Conservation (phyloP, 768 basidiomycete species). For the Phaeolepiota aurea region DNA sequence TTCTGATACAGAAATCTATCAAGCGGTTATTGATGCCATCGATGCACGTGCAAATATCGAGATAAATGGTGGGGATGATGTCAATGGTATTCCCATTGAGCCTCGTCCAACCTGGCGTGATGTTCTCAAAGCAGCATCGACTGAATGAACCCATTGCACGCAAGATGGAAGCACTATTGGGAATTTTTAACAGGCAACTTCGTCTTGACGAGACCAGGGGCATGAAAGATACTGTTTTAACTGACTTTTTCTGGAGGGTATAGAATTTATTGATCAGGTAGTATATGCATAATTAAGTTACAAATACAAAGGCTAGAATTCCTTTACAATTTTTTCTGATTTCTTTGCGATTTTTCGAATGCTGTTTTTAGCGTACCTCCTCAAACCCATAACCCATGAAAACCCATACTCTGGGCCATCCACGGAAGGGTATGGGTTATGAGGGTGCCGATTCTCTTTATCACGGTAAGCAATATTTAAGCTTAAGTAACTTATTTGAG, state of each 20-base stretch:
- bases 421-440: constrained; percentile 2
- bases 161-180: constrained; percentile 14
- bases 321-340: background rate
- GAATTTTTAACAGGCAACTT: constrained; percentile 10
- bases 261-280: constrained; percentile 3
- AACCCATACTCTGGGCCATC: constrained; percentile 4
- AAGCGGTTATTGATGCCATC: constrained; percentile 15
- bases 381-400: constrained; percentile 4
- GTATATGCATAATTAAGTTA: background rate
- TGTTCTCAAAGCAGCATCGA: constrained; percentile 10
- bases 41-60: constrained; percentile 12
- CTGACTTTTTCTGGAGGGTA: constrained; percentile 8
- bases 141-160: constrained; percentile 13
- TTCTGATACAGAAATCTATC: constrained; percentile 15
- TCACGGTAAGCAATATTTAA: too few species aligned
- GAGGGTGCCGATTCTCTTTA: background rate
- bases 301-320: background rate
- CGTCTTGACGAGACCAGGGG: constrained; percentile 9
- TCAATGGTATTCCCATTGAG: constrained; percentile 3
- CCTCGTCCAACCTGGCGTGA: constrained; percentile 11
- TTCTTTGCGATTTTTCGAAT: background rate
- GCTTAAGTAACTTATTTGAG: background rate
- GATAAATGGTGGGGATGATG: constrained; percentile 9
- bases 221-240: constrained; percentile 11
- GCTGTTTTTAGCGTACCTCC: background rate